Evolutionary conservation across 2,329 filamentous ascomycete species (phyloP).

Genomic region (Thermothelomyces thermophilus): DNA sequence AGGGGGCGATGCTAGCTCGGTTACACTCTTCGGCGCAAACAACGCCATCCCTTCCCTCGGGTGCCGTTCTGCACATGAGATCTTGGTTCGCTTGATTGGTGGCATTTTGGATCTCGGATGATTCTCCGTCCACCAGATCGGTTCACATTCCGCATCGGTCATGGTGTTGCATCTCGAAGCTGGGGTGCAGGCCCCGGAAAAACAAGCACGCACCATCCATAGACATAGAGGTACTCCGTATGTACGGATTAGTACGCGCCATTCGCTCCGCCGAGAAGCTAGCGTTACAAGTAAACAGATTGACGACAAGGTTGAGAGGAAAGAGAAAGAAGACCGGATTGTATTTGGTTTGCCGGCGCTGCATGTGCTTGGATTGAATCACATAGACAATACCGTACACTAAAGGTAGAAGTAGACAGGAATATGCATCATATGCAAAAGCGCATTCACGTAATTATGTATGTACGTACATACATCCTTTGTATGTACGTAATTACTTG

Average conservation of each 20-base stretch:
- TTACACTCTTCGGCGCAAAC: not conserved
- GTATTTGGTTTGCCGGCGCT: no score
- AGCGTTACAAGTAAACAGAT: not conserved
- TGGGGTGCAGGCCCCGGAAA: not conserved
- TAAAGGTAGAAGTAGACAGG: no score
- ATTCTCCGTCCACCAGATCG: constrained; percentile 6
- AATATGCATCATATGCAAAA: no score
- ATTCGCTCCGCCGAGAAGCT: not conserved
- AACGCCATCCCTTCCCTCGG: not conserved
- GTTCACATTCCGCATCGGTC: not conserved
- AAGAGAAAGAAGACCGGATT: no score
- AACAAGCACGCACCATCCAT: no score
- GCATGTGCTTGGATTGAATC: no score
- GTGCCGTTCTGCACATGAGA: not conserved
- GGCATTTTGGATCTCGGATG: not conserved
- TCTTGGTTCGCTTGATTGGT: constrained; percentile 4
- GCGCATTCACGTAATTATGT: no score
- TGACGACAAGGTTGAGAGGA: not conserved
- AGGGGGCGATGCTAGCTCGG: not conserved
- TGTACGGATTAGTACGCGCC: not conserved
- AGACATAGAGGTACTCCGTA: no score
- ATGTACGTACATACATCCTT: no score
- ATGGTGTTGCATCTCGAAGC: constrained; percentile 5
- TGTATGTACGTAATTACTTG: not conserved
- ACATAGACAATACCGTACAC: no score